phyloP scores from a whole-genome alignment of 1,139 yeast species.

The Taphrina confusa region DNA sequence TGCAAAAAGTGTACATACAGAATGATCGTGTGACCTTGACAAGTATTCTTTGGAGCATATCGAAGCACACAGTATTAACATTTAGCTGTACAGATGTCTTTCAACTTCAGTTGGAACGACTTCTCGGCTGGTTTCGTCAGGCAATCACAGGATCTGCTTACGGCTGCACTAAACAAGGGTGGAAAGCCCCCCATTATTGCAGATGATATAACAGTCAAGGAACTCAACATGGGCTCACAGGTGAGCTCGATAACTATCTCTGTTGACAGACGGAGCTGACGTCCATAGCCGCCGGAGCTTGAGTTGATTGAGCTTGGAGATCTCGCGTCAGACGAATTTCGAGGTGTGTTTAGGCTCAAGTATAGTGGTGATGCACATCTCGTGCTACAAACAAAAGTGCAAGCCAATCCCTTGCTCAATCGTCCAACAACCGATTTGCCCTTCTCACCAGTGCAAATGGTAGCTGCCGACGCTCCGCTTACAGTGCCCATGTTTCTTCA shows the following conservation, averaged over 20 bases:
- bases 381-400: slow-evolving; percentile 73
- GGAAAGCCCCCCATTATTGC: slow-evolving; percentile 77
- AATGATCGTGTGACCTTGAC: too few relatives aligned
- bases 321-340: slow-evolving; percentile 71
- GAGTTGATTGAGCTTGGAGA: slow-evolving; percentile 88
- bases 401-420: slow-evolving; percentile 75
- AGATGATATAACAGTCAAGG: slow-evolving; percentile 69
- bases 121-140: slow-evolving; percentile 37
- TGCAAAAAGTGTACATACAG: too few relatives aligned
- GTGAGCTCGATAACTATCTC: slow-evolving; percentile 22
- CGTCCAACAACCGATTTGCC: slow-evolving; percentile 51
- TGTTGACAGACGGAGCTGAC: neutral
- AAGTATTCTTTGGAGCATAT: too few relatives aligned
- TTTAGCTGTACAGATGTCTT: too few relatives aligned
- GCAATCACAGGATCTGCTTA: slow-evolving; percentile 66
- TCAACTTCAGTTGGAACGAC: slow-evolving; percentile 36
- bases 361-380: slow-evolving; percentile 80
- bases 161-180: slow-evolving; percentile 71
- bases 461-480: slow-evolving; percentile 67
- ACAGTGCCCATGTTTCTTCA: slow-evolving; percentile 77
- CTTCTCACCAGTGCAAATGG: slow-evolving; percentile 68
- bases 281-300: slow-evolving; percentile 63
- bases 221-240: slow-evolving; percentile 70
- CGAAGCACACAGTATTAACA: too few relatives aligned
- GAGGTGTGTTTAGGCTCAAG: slow-evolving; percentile 81